phyloP scores from a whole-genome alignment of 1,139 yeast species.

The Taphrina deformans region DNA sequence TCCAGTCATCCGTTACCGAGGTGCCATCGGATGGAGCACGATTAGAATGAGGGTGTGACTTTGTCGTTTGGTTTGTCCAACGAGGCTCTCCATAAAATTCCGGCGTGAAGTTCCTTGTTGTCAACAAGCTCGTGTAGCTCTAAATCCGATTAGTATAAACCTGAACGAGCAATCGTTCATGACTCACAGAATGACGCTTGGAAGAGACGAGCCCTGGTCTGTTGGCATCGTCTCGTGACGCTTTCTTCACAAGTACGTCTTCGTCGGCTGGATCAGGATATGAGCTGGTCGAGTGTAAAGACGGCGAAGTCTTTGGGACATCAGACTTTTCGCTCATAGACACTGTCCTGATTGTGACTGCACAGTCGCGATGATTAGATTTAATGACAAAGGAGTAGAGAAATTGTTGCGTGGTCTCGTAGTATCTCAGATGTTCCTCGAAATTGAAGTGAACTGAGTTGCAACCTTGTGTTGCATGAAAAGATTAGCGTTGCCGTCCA shows the following conservation, averaged over 20 bases:
- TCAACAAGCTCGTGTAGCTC: constrained; percentile 9
- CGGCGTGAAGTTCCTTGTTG: neutral
- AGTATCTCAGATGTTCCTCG: too few species aligned
- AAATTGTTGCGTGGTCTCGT: too few species aligned
- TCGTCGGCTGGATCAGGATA: constrained; percentile 23
- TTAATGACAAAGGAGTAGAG: too few species aligned
- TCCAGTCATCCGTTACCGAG: constrained; percentile 9
- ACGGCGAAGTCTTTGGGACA: neutral
- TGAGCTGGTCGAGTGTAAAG: neutral
- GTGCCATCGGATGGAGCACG: constrained; percentile 9
- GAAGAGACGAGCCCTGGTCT: neutral
- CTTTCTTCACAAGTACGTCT: neutral
- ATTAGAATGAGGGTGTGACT: neutral
- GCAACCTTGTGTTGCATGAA: too few species aligned
- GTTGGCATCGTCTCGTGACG: neutral
- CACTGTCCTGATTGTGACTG: too few species aligned
- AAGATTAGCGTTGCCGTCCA: too few species aligned
- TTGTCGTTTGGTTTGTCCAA: neutral
- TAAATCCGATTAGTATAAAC: neutral
- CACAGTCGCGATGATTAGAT: too few species aligned
- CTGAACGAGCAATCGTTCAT: neutral
- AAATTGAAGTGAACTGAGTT: too few species aligned
- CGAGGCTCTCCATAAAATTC: neutral
- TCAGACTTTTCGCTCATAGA: neutral
- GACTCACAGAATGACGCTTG: neutral